phyloP scores from a whole-genome alignment of 768 basidiomycete species.

The Neoboletus magnificus region DNA sequence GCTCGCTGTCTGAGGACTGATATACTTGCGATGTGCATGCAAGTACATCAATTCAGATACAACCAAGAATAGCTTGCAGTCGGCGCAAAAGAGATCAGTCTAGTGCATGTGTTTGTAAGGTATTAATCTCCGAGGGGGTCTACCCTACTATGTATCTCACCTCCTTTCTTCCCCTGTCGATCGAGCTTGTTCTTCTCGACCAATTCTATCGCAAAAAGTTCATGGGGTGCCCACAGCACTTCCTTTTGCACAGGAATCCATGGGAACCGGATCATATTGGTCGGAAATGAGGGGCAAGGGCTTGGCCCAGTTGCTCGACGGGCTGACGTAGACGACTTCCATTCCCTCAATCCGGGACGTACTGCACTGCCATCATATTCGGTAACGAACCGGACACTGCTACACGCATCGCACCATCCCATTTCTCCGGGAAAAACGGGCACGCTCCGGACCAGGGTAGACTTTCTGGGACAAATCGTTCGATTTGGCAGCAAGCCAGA shows the following conservation, averaged over 20 bases:
- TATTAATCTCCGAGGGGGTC: conserved; percentile 8
- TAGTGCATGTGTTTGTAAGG: neutral
- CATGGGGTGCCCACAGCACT: conserved; percentile 3
- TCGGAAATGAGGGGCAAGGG: neutral
- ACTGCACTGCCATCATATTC: conserved; percentile 9
- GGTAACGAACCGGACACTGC: neutral
- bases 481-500: conserved; percentile 2
- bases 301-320: neutral
- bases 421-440: neutral
- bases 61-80: neutral
- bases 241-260: conserved; percentile 12
- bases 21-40: neutral
- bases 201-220: neutral
- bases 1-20: neutral
- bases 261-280: neutral
- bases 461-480: conserved; percentile 1
- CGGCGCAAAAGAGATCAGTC: neutral
- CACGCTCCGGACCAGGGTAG: neutral
- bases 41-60: neutral
- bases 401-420: neutral
- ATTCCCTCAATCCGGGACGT: conserved; percentile 10
- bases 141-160: neutral
- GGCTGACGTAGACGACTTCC: conserved; percentile 13
- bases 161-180: neutral
- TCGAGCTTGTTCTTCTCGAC: neutral